phyloP scores from a whole-genome alignment of 1,284 basidiomycete genomes.

The Leccinum subspadiceum region DNA sequence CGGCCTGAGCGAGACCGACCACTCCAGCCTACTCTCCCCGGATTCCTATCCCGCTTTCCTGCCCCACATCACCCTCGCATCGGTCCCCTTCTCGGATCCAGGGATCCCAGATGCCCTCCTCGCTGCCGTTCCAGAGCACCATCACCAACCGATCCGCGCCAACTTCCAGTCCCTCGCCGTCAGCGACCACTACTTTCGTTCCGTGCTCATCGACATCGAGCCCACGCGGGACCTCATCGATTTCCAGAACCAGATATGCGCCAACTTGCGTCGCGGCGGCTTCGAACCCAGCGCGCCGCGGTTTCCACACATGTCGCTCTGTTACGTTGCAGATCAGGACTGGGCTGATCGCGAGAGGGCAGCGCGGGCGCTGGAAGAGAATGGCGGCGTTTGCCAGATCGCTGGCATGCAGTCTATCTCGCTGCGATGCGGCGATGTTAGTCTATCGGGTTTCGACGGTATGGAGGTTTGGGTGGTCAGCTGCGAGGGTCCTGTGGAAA shows the following conservation, averaged over 20 bases:
- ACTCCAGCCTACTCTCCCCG: constrained; percentile 13
- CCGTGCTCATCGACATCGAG: constrained; percentile 57
- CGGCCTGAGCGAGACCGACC: constrained; percentile 1
- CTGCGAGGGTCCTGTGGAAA: constrained; percentile 62
- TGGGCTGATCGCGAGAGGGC: constrained; percentile 36
- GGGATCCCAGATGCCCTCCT: constrained; percentile 35
- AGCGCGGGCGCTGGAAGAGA: constrained; percentile 37
- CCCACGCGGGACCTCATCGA: constrained; percentile 43
- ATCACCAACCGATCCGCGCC: constrained; percentile 23
- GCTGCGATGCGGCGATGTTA: constrained; percentile 34
- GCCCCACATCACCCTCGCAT: constrained; percentile 70
- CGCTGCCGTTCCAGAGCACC: constrained; percentile 39
- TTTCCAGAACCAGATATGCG: constrained; percentile 51
- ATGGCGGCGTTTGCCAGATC: constrained; percentile 32
- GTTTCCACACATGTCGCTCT: constrained; percentile 69
- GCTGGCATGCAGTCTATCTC: constrained; percentile 29
- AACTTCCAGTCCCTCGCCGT: constrained; percentile 54
- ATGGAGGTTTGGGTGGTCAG: constrained; percentile 60
- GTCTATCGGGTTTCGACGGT: constrained; percentile 46
- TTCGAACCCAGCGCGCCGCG: constrained; percentile 47
- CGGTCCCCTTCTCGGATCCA: constrained; percentile 35
- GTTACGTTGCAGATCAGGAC: constrained; percentile 65
- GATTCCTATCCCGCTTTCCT: constrained; percentile 55
- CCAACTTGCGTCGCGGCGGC: constrained; percentile 33
- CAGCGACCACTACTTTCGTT: constrained; percentile 64